Base-by-base conservation (phyloP, 2,329 filamentous ascomycete species). In the Polytolypa hystricis region DNA sequence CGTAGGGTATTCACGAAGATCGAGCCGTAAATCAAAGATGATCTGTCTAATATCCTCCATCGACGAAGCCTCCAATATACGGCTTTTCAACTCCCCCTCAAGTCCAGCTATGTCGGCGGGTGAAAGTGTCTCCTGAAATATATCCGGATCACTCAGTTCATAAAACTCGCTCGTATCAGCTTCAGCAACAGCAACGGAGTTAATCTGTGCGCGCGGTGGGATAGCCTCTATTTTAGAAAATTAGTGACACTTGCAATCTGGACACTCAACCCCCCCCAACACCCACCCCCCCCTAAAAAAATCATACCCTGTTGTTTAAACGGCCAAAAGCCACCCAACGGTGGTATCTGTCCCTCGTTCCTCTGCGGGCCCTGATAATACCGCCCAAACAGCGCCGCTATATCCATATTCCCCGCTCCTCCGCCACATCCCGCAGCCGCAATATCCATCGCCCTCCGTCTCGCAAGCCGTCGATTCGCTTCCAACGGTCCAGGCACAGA, bases 401-500 rank as follows among this genome's bases (percentile, higher is more conserved):
- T 53, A 46, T 67, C 62, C 21, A 61, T 50, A 12, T 49, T n/a
- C n/a, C 21, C 21, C n/a, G 21, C 41, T 7, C 50, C 39, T 3
- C 50, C 51, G 5, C 42, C 39, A 4, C 47, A 50, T 17, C 51
- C 51, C 30, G 53, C 40, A 12, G 58, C 54, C 21, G 66, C 64
- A 8, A 69, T 49, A 12, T 60, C 64, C 35, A 63, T 71, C 58
- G 77, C 75, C 36, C 67, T 65, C 37, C 75, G 63, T 53, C 66
- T 75, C 2, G 71, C 61, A 30, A 69, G 59, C 35, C 75, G 62
- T 49, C 67, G 64, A 42, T 69, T 66, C 30, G 74, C 73, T 56
- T 79, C 75, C 58, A 79, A 60, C 49, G 75, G 75, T 2, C 75
- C 75, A 8, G 75, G 75, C 3, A 76, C 69, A 44, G 66, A 66